Base-by-base conservation (phyloP, 208 protist species). In the Balamuthia mandrillaris region DNA sequence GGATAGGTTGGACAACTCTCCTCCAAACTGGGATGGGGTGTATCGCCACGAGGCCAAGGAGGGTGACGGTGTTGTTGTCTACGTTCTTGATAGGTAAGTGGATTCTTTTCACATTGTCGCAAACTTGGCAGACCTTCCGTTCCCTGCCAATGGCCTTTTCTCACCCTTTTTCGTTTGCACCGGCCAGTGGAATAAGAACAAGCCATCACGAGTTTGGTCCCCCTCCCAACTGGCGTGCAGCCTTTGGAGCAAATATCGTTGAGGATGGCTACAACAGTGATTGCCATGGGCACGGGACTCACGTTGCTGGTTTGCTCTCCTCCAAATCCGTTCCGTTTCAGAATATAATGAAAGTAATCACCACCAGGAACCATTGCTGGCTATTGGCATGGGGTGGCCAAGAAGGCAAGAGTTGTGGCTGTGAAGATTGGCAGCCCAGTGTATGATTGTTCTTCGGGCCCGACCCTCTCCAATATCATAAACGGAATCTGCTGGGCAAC, bases 211-310 rank as follows among this genome's bases (percentile, higher is more conserved):
- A 85, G 42, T 85, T 85, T 39, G 60, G 31, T 21, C 61, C 61
- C 24, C 58, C 61, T 18, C 42, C 61, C 29, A 56, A 63, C 41
- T 85, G 81, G 81, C n/a, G n/a, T n/a, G n/a, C n/a, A n/a, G n/a
- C n/a, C n/a, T n/a, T n/a, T n/a, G 81, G 81, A 16, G 37, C 81
- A 42, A 77, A 85, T 37, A 56, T 75, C 41, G 60, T 31, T 51
- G 84, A 14, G 24, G 83, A 87, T 21, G 21, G 12, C 83, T 37
- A 27, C 7, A 27, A 74, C 70, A 84, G 49, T 21, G 85, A 88
- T 37, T 63, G 79, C 63, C 75, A 88, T 81, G 85, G 85, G 0
- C 85, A 88, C 58, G 85, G 85, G 58, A 88, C 85, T 31, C 85
- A 88, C 81, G 81, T 74, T 58, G 63, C 81, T 24, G 79, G 79